Evolutionary conservation across 768 basidiomycete species (phyloP).

Genomic region (Lentinula detonsa): DNA sequence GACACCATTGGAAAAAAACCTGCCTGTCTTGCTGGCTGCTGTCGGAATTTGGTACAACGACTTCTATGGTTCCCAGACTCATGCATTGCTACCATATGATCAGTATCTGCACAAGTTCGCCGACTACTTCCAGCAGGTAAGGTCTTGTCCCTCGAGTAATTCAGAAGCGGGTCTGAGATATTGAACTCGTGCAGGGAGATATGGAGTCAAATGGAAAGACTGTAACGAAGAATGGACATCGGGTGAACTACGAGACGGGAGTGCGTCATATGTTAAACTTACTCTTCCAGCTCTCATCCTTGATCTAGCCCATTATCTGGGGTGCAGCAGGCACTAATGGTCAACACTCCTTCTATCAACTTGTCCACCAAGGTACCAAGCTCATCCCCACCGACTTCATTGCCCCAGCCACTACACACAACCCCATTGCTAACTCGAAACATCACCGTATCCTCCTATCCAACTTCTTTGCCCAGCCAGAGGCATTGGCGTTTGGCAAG

Average conservation of each 20-base stretch:
- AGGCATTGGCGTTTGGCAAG: slow-evolving; percentile 97
- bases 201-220: slow-evolving; percentile 99
- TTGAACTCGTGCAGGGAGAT: slow-evolving; percentile 55
- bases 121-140: slow-evolving; percentile 96
- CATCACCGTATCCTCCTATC: slow-evolving; percentile 97
- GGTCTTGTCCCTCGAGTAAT: background rate
- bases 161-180: background rate
- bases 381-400: slow-evolving; percentile 90
- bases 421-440: slow-evolving; percentile 80
- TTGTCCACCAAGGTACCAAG: slow-evolving; percentile 92
- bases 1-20: slow-evolving; percentile 80
- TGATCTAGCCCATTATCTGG: slow-evolving; percentile 92
- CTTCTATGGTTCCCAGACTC: slow-evolving; percentile 95
- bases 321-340: slow-evolving; percentile 98
- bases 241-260: slow-evolving; percentile 94
- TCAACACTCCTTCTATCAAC: slow-evolving; percentile 99
- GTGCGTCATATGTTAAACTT: slow-evolving; percentile 39
- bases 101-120: slow-evolving; percentile 99
- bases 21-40: slow-evolving; percentile 87
- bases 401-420: slow-evolving; percentile 83
- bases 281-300: background rate
- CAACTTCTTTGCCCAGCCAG: slow-evolving; percentile 98
- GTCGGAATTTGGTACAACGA: slow-evolving; percentile 99
- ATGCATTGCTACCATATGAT: slow-evolving; percentile 93
- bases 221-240: slow-evolving; percentile 88